phyloP scores from a whole-genome alignment of 345 rosid species.

The Populus simonii region DNA sequence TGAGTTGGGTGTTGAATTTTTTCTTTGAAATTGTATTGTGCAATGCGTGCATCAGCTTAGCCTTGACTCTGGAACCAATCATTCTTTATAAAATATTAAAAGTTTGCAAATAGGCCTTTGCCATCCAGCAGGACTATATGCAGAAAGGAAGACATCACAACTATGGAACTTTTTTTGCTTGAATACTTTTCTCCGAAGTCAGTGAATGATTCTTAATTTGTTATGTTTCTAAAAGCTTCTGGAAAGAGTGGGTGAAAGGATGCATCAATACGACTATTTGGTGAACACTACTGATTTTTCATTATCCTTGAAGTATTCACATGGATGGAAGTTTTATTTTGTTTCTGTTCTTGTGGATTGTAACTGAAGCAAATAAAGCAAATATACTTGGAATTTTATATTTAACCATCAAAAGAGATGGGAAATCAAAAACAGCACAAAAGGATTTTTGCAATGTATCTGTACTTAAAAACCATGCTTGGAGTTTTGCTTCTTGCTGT shows the following conservation, averaged over 20 bases:
- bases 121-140: constrained; percentile 2
- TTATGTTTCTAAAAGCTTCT: constrained; percentile 4
- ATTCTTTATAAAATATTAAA: not conserved
- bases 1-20: not conserved
- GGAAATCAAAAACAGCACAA: not conserved
- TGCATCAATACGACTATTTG: too few relatives aligned
- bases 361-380: constrained; percentile 4
- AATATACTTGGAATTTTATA: not conserved
- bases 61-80: not conserved
- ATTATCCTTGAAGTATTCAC: not conserved
- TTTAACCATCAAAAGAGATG: not conserved
- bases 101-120: not conserved
- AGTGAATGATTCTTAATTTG: not conserved
- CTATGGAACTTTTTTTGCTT: not conserved
- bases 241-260: constrained; percentile 3
- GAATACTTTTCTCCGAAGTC: not conserved
- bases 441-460: not conserved
- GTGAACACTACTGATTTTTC: not conserved
- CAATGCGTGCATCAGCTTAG: constrained; percentile 1
- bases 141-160: constrained; percentile 1
- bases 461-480: constrained; percentile 4
- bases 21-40: not conserved
- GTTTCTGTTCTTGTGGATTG: not conserved
- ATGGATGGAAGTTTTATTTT: constrained; percentile 2
- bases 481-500: not conserved